phyloP scores from a whole-genome alignment of 2,329 filamentous ascomycete genomes.

The Zymoseptoria tritici region DNA sequence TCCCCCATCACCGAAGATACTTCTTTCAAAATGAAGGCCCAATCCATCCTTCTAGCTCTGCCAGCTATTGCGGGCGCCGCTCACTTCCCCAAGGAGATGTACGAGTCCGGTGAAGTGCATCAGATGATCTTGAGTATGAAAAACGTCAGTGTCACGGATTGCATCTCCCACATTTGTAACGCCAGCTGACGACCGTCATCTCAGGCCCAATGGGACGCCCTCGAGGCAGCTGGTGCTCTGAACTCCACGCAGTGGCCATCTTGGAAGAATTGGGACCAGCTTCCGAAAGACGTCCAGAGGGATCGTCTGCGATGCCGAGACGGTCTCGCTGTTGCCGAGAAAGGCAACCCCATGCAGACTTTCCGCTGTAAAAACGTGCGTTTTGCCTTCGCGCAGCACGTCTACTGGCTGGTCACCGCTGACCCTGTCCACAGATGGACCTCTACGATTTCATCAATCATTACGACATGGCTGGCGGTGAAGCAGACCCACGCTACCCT shows the following conservation, averaged over 20 bases:
- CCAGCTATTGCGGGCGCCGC: conserved; percentile 9
- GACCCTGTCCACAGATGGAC: conserved; percentile 24
- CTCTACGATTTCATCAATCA: conserved; percentile 35
- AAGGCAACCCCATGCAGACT: conserved; percentile 29
- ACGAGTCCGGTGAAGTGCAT: conserved; percentile 35
- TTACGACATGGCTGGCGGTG: conserved; percentile 30
- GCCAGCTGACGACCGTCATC: background rate
- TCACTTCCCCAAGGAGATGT: conserved; percentile 26
- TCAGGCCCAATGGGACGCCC: conserved; percentile 20
- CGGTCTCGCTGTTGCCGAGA: conserved; percentile 32
- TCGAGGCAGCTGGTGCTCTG: conserved; percentile 11
- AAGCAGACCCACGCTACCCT: conserved; percentile 15
- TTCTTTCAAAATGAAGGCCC: conserved; percentile 12
- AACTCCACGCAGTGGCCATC: conserved; percentile 13
- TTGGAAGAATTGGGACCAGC: conserved; percentile 33
- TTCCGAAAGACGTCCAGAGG: conserved; percentile 19
- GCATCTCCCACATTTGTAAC: background rate
- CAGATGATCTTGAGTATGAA: conserved; percentile 31
- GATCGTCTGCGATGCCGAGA: conserved; percentile 30
- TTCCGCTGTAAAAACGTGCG: conserved; percentile 34
- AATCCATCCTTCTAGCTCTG: conserved; percentile 8
- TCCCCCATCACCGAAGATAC: background rate
- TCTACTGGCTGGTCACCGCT: background rate
- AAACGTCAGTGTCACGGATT: conserved; percentile 9
- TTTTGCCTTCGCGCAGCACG: background rate